phyloP scores from a whole-genome alignment of 2,329 filamentous ascomycete species.

The Gnomoniopsis sp. region DNA sequence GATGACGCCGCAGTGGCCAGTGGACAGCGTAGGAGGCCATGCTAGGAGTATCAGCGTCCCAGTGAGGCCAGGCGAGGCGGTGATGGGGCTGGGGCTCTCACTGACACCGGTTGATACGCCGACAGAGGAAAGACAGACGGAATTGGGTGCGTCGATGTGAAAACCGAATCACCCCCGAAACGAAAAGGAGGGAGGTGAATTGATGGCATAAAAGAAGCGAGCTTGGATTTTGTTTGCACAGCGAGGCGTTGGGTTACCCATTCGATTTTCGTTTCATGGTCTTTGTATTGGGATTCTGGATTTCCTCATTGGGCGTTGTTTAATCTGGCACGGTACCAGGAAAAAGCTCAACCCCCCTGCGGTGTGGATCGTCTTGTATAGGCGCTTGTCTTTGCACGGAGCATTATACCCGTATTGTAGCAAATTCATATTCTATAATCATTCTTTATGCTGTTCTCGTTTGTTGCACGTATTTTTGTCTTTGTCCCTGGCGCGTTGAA shows the following conservation, averaged over 20 bases:
- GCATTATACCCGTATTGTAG: constrained; percentile 1
- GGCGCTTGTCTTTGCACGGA: neutral
- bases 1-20: neutral
- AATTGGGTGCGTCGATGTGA: constrained; percentile 3
- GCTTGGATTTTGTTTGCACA: constrained; percentile 5
- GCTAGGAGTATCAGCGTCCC: constrained; percentile 34
- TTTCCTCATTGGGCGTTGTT: neutral
- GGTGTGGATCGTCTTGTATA: neutral
- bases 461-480: too few species aligned
- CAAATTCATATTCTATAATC: neutral
- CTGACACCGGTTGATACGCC: constrained; percentile 41
- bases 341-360: neutral
- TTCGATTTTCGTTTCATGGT: neutral
- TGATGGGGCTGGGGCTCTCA: constrained; percentile 36
- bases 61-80: constrained; percentile 24
- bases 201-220: too few species aligned
- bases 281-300: neutral
- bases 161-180: too few species aligned
- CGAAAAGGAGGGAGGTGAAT: too few species aligned
- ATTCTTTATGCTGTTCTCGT: neutral
- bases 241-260: constrained; percentile 16
- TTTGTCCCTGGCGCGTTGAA: too few species aligned
- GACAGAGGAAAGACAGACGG: constrained; percentile 22
- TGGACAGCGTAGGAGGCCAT: constrained; percentile 21
- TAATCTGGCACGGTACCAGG: neutral